Conservation (phyloP, 345 rosid species). For the Eucalyptus marginata region DNA sequence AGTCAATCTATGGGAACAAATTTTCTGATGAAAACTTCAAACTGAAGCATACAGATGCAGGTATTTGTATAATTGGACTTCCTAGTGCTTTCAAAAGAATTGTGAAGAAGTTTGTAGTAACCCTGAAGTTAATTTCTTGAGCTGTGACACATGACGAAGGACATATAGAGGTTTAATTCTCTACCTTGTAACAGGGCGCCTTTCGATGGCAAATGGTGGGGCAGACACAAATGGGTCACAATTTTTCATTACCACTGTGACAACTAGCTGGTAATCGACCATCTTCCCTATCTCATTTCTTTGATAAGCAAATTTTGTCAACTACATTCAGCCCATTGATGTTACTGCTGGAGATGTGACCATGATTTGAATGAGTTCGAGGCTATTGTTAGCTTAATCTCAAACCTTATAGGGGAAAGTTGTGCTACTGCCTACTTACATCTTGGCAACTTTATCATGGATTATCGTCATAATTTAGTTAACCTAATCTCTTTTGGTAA, state of each 20-base stretch:
- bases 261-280: constrained; percentile 55
- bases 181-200: constrained; percentile 21
- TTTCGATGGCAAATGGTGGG: constrained; percentile 93
- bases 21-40: constrained; percentile 91
- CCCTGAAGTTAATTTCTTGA: neutral
- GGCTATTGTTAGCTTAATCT: neutral
- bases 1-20: constrained; percentile 77
- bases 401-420: neutral
- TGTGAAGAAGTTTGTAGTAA: neutral
- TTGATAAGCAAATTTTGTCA: neutral
- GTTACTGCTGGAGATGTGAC: neutral
- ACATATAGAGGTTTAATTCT: neutral
- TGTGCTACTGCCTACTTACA: neutral
- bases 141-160: neutral
- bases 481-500: neutral
- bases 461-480: neutral
- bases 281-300: neutral
- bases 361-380: neutral
- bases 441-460: neutral
- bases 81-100: neutral
- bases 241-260: constrained; percentile 81
- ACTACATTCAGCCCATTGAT: neutral
- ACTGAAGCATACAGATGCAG: constrained; percentile 81
- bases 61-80: constrained; percentile 7
- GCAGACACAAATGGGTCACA: constrained; percentile 84